Evolutionary conservation across 768 basidiomycete genomes (phyloP).

Genomic region (Suillus discolor): DNA sequence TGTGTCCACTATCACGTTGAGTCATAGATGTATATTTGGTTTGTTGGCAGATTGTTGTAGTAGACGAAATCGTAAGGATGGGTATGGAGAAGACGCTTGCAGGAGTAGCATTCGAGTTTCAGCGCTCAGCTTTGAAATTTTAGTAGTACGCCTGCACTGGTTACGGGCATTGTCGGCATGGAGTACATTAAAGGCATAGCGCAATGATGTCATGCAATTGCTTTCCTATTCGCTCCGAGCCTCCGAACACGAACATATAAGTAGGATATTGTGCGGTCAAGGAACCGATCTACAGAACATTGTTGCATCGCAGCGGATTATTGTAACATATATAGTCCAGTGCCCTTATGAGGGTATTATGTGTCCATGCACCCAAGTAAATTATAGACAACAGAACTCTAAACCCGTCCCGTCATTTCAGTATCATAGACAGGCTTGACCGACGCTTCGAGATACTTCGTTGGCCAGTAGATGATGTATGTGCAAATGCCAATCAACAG

Average conservation of each 20-base stretch:
- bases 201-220: background rate
- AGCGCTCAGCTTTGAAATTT: background rate
- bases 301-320: background rate
- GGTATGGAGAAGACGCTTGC: background rate
- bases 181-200: background rate
- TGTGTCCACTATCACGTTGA: no score
- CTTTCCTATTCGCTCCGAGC: background rate
- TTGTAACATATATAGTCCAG: background rate
- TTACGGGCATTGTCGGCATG: background rate
- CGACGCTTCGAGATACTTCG: slow-evolving; percentile 19
- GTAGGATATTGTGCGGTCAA: background rate
- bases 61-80: background rate
- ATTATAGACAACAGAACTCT: no score
- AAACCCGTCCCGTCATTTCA: no score
- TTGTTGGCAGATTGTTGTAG: background rate
- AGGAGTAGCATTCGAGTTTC: background rate
- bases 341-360: background rate
- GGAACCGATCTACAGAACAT: background rate
- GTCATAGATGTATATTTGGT: background rate
- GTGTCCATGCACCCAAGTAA: background rate
- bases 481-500: slow-evolving; percentile 26
- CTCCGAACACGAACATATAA: background rate
- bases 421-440: no score
- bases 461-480: slow-evolving; percentile 32
- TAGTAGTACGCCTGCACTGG: background rate